Conservation (phyloP, 1,139 yeast genomes). For the Sugiyamaella japonica region DNA sequence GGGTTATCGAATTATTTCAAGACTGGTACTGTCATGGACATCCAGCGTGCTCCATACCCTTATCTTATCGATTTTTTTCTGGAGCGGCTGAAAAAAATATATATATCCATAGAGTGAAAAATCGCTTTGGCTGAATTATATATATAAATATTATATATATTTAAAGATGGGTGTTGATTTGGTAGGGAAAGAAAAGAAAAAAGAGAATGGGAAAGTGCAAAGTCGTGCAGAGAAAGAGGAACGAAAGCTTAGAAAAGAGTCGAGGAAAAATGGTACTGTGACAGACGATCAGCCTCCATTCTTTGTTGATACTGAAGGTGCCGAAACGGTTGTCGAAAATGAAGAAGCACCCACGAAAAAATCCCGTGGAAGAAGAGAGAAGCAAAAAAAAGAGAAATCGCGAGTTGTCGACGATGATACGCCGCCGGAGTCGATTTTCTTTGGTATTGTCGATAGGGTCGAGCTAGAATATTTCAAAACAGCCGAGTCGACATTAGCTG, state of each 20-base stretch:
- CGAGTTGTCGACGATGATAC: constrained; percentile 17
- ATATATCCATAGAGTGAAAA: background rate
- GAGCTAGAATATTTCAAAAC: constrained; percentile 90
- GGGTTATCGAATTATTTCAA: too few species aligned
- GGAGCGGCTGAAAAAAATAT: background rate
- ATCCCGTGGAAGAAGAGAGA: constrained; percentile 9
- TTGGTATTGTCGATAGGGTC: constrained; percentile 79
- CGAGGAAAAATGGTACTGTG: background rate
- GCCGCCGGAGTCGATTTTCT: constrained; percentile 46
- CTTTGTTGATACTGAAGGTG: constrained; percentile 5
- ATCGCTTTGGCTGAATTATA: background rate
- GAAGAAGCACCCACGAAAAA: background rate
- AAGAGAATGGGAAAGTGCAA: background rate
- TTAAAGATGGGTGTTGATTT: background rate
- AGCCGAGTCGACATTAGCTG: constrained; percentile 82
- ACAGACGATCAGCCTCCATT: background rate
- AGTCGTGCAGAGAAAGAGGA: background rate
- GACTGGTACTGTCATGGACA: too few species aligned
- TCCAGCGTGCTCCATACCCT: background rate
- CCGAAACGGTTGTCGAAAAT: background rate
- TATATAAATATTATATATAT: too few species aligned
- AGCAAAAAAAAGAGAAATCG: constrained; percentile 15
- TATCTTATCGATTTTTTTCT: background rate
- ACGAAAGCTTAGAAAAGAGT: background rate
- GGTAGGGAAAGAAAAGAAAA: background rate